These are phyloP conservation scores for Camillea tinctor DNA, from an alignment of 2,329 filamentous ascomycete species.

Conservation along the genomic window DNA sequence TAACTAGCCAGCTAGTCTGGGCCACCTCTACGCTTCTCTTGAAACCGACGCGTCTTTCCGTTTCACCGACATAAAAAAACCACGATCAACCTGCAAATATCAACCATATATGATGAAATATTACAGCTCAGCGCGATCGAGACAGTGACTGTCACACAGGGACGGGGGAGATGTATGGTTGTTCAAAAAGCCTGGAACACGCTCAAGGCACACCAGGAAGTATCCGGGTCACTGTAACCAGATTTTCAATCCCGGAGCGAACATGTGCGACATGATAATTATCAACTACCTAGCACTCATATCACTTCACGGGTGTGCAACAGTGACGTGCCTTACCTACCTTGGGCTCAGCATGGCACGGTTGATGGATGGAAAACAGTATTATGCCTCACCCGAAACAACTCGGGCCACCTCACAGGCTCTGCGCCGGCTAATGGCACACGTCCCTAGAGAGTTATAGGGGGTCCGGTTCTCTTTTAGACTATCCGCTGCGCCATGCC, in stretches of 20 bases:
- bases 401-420: neutral
- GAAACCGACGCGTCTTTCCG: neutral
- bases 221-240: neutral
- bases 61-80: neutral
- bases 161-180: too few species aligned
- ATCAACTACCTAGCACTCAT: conserved; percentile 3
- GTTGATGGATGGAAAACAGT: neutral
- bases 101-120: neutral
- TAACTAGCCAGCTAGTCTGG: too few species aligned
- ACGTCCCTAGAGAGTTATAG: neutral
- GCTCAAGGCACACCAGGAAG: neutral
- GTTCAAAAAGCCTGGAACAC: neutral
- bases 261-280: conserved; percentile 10
- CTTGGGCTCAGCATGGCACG: conserved; percentile 10
- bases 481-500: neutral
- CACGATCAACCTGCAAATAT: neutral
- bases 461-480: neutral
- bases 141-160: neutral
- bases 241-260: conserved; percentile 4
- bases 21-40: neutral
- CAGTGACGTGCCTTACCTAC: conserved; percentile 9
- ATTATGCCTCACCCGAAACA: neutral
- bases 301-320: conserved; percentile 10
- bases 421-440: neutral
- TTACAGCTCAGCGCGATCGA: neutral